Evolutionary conservation across 495 filamentous ascomycete genomes (phyloP), one percentile per base, ranked within the genome.

Genomic region (Talaromyces adpressus): DNA sequence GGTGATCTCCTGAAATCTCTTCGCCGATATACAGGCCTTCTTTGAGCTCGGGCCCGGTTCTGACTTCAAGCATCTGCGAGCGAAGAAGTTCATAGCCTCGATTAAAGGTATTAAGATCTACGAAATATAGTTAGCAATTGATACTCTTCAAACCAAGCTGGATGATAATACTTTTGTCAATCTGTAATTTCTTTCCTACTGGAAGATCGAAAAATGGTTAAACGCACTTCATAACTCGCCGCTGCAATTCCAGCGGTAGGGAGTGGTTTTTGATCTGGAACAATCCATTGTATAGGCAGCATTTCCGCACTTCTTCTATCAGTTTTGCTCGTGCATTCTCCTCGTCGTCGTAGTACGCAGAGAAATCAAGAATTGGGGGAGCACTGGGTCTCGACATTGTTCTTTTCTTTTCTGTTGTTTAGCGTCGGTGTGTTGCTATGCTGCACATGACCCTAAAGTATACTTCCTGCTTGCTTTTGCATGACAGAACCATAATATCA

Each of bases 31-130:
- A 82, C 12, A 81, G 72, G 1, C 79, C 81, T 70, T 83, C 81
- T 63, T 84, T 83, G 0, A 81, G 70, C 57, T 84, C 81, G 0
- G 81, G 81, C 1, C 72, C 70, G 4, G 74, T 72, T 32, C 71
- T 78, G 3, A 69, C 69, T 68, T 83, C 76, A n/a, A 83, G 72
- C 51, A 74, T 75, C 66, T 84, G 82, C 14, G 75, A 76, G 25
- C 77, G 74, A 30, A 83, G 75, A 20, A 77, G 60, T 57, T 84
- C 81, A 65, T 84, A 84, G 16, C 82, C 80, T 52, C 81, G 73
- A 67, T 81, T 76, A 65, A 73, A 74, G 25, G 73, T 59, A 45
- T 73, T 76, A 6, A 51, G 39, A 68, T 76, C 69, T 76, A 61
- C 4, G 18, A 22, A 16, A 63, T 68, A 22, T 66, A 64, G 45